Percentiles rank a stretch among this genome's conserved stretches.
These are phyloP conservation scores for Asparagopsis taxiformis DNA, from an alignment of 31 red algal genomes.

Conservation along the genomic window DNA sequence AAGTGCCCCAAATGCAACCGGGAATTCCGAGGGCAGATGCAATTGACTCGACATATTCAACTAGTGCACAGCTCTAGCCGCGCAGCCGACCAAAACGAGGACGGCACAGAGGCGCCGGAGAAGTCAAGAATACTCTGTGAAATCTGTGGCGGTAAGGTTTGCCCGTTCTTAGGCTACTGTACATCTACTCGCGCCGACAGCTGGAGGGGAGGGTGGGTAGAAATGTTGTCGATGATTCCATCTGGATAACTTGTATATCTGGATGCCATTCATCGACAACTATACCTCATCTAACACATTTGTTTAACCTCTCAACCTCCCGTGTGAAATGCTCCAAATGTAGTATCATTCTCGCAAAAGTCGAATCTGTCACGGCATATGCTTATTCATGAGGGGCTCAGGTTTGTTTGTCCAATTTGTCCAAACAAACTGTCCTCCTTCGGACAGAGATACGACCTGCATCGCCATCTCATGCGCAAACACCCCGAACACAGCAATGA, in stretches of 20 bases:
- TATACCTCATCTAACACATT: too few relatives aligned
- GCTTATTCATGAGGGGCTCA: conserved; percentile 14
- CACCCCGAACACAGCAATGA: conserved; percentile 6
- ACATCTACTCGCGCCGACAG: too few relatives aligned
- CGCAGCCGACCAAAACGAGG: background rate
- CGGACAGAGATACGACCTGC: conserved; percentile 25
- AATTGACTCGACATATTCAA: conserved; percentile 10
- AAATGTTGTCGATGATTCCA: too few relatives aligned
- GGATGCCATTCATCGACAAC: too few relatives aligned
- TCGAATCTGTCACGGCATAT: conserved; percentile 16
- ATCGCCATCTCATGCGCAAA: conserved; percentile 7
- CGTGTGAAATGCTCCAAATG: background rate
- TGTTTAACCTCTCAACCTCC: background rate
- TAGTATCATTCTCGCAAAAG: conserved; percentile 11
- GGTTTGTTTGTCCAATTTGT: conserved; percentile 15
- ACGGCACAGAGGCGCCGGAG: background rate
- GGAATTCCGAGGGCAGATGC: conserved; percentile 2
- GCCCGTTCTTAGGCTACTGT: too few relatives aligned
- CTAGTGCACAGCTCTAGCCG: background rate
- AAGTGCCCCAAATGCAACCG: conserved; percentile 23
- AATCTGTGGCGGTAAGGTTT: background rate
- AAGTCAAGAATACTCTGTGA: background rate
- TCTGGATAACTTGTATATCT: too few relatives aligned
- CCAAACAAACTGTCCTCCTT: conserved; percentile 1
- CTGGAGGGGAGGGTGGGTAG: too few relatives aligned